These are phyloP conservation scores for Dactylellina sp. DNA, from an alignment of 2,329 filamentous ascomycete genomes.

Conservation along the genomic window DNA sequence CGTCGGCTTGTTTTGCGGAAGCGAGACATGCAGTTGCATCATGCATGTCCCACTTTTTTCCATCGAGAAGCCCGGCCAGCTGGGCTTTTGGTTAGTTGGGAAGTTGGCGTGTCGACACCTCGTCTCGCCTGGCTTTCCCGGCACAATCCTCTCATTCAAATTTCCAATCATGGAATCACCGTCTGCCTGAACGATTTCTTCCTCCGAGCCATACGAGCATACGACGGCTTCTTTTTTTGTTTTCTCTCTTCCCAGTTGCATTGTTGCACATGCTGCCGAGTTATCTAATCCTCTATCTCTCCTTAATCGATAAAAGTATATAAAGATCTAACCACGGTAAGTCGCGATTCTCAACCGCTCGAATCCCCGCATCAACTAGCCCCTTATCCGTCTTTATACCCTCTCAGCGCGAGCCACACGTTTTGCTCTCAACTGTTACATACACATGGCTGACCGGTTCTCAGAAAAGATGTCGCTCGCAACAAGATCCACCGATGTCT, in stretches of 20 bases:
- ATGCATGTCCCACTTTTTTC: slow-evolving; percentile 36
- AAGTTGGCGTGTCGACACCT: slow-evolving; percentile 36
- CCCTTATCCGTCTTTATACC: neutral
- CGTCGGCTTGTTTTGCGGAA: slow-evolving; percentile 40
- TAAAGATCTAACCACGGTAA: slow-evolving; percentile 26
- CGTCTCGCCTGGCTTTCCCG: too few relatives aligned
- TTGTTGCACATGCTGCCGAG: slow-evolving; percentile 47
- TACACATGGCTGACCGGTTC: slow-evolving; percentile 29
- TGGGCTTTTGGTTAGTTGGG: slow-evolving; percentile 17
- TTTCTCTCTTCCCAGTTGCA: neutral
- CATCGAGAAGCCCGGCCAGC: slow-evolving; percentile 2
- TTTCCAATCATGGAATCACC: slow-evolving; percentile 46
- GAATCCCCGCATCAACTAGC: slow-evolving; percentile 14
- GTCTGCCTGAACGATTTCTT: slow-evolving; percentile 19
- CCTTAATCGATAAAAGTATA: slow-evolving; percentile 30
- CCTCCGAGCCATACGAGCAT: slow-evolving; percentile 7
- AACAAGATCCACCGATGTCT: slow-evolving; percentile 13
- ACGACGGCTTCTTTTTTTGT: slow-evolving; percentile 25
- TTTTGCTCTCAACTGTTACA: neutral
- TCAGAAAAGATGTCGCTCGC: slow-evolving; percentile 37
- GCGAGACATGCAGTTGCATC: slow-evolving; percentile 52
- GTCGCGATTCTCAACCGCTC: slow-evolving; percentile 5
- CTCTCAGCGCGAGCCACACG: too few relatives aligned
- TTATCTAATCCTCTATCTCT: neutral
- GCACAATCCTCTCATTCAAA: slow-evolving; percentile 52